These are phyloP conservation scores for Nicotiana paniculata DNA, from an alignment of 257 asterid genomes.

Conservation along the genomic window DNA sequence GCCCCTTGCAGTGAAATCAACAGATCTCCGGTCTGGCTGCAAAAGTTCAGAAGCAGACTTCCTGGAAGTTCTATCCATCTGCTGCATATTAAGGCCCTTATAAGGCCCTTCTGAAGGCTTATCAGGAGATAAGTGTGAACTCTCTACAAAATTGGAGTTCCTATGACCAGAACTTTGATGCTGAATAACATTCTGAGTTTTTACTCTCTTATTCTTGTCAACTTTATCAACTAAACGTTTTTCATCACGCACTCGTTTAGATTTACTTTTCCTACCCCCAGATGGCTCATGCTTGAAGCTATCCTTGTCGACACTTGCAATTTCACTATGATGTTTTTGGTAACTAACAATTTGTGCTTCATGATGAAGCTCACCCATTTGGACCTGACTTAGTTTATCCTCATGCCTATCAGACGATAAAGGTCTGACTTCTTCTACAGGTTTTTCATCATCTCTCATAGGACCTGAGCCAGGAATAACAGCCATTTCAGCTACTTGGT, in stretches of 20 bases:
- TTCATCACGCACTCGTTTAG: slow-evolving; percentile 52
- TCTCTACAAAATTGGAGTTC: slow-evolving; percentile 42
- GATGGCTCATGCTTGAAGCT: slow-evolving; percentile 35
- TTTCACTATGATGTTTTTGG: slow-evolving; percentile 21
- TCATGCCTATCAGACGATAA: slow-evolving; percentile 30
- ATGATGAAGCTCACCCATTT: slow-evolving; percentile 16
- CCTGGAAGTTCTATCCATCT: slow-evolving; percentile 28
- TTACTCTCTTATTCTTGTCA: slow-evolving; percentile 43
- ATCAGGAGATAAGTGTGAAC: slow-evolving; percentile 56
- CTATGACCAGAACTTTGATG: slow-evolving; percentile 40
- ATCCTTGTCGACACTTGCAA: slow-evolving; percentile 32
- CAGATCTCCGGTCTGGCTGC: slow-evolving; percentile 40
- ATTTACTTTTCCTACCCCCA: slow-evolving; percentile 27
- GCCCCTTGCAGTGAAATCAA: slow-evolving; percentile 33
- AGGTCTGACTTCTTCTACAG: slow-evolving; percentile 32
- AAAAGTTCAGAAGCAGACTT: slow-evolving; percentile 42
- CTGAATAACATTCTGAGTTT: slow-evolving; percentile 38
- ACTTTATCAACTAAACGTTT: slow-evolving; percentile 38
- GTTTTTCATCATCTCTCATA: slow-evolving; percentile 43
- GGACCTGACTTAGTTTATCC: slow-evolving; percentile 28
- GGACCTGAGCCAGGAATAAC: slow-evolving; percentile 26
- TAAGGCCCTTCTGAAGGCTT: slow-evolving; percentile 35
- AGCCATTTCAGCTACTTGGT: slow-evolving; percentile 34
- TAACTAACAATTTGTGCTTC: slow-evolving; percentile 28
- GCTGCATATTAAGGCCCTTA: slow-evolving; percentile 23